These are phyloP conservation scores for Pichia cactophila DNA, from an alignment of 1,139 yeast genomes.

Conservation along the genomic window DNA sequence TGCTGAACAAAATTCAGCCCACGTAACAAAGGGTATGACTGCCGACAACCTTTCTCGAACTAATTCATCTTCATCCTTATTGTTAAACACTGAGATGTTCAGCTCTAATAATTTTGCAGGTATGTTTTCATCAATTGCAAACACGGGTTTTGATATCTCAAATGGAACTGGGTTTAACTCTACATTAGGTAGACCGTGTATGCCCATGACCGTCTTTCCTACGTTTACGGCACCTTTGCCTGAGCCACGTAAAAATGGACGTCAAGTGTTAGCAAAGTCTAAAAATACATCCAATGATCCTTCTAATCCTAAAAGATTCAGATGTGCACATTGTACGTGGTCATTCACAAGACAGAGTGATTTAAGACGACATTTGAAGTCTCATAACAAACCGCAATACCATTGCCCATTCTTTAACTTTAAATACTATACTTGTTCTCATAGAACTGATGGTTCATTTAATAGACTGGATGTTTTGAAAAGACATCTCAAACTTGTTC, in stretches of 20 bases:
- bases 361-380: constrained; percentile 54
- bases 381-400: constrained; percentile 57
- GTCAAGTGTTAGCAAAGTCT: background rate
- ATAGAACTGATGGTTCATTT: constrained; percentile 65
- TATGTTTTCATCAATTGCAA: background rate
- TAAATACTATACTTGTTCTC: constrained; percentile 53
- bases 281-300: constrained; percentile 18
- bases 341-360: constrained; percentile 62
- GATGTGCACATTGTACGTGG: constrained; percentile 60
- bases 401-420: constrained; percentile 66
- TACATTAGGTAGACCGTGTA: constrained; percentile 1
- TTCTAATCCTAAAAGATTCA: constrained; percentile 33
- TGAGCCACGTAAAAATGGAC: background rate
- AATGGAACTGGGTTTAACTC: background rate
- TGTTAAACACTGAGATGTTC: background rate
- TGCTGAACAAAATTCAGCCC: background rate
- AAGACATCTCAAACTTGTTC: constrained; percentile 60
- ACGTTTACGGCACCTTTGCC: constrained; percentile 4
- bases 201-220: constrained; percentile 7
- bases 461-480: constrained; percentile 63
- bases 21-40: background rate
- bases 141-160: background rate
- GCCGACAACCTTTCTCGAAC: background rate
- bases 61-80: background rate
- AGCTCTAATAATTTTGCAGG: background rate